Conservation (phyloP, 306 rosid genomes). For the Sophora flavescens region DNA sequence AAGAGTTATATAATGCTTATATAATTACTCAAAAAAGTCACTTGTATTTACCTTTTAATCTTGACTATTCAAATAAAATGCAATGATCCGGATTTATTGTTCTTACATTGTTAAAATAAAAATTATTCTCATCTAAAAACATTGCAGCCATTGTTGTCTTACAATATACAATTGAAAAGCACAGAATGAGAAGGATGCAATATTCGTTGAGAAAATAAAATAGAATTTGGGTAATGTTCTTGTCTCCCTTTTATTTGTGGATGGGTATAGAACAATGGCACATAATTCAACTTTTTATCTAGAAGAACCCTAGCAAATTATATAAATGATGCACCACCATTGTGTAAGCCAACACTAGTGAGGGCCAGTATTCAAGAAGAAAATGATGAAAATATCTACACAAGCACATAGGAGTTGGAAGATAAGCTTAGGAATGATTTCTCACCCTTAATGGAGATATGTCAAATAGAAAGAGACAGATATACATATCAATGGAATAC, state of each 20-base stretch:
- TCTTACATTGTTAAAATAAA: too few species aligned
- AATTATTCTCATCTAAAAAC: too few species aligned
- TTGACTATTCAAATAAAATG: too few species aligned
- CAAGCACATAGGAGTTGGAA: conserved; percentile 15
- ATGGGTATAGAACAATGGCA: conserved; percentile 12
- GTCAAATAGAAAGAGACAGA: conserved; percentile 78
- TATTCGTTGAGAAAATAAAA: conserved; percentile 19
- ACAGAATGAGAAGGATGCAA: conserved; percentile 5
- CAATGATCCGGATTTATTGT: too few species aligned
- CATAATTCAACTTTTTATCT: conserved; percentile 42
- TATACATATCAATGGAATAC: conserved; percentile 45
- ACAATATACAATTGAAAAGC: background rate
- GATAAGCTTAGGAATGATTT: conserved; percentile 54
- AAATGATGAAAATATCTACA: conserved; percentile 49
- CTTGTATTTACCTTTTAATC: too few species aligned
- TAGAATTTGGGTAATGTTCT: conserved; percentile 26
- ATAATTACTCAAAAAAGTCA: too few species aligned
- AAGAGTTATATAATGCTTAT: too few species aligned
- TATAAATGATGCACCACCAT: conserved; percentile 38
- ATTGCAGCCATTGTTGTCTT: too few species aligned
- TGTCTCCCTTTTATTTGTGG: conserved; percentile 29
- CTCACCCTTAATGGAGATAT: conserved; percentile 57
- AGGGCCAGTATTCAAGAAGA: conserved; percentile 43
- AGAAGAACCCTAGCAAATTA: conserved; percentile 18
- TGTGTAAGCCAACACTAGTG: conserved; percentile 46